These are phyloP conservation scores for Digitaria exilis DNA, from an alignment of 202 grass and related monocot genomes.

Conservation along the genomic window DNA sequence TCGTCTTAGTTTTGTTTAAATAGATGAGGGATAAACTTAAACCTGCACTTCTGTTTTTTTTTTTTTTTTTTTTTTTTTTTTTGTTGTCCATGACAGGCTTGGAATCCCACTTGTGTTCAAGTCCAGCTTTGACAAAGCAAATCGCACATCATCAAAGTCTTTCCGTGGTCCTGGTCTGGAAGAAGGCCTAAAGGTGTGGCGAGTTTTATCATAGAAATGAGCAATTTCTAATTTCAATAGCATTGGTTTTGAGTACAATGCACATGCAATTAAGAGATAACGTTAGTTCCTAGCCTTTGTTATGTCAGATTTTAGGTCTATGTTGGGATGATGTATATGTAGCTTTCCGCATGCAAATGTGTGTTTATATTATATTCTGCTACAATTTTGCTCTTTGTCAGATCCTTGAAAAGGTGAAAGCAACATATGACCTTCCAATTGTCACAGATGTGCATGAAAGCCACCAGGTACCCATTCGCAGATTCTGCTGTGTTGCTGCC, in stretches of 20 bases:
- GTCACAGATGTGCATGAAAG: conserved; percentile 97
- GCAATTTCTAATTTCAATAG: too few relatives aligned
- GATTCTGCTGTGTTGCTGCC: background rate
- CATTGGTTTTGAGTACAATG: too few relatives aligned
- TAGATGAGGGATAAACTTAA: background rate
- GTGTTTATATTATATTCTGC: background rate
- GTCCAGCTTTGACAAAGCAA: conserved; percentile 97
- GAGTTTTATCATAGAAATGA: too few relatives aligned
- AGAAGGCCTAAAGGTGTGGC: conserved; percentile 77
- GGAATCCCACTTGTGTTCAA: conserved; percentile 89
- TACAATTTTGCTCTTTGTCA: conserved; percentile 37
- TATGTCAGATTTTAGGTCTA: background rate
- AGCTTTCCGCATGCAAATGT: background rate
- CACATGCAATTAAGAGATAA: too few relatives aligned
- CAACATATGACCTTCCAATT: conserved; percentile 74
- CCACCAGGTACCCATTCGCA: conserved; percentile 61
- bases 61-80: too few relatives aligned
- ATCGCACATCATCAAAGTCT: conserved; percentile 88
- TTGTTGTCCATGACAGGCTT: conserved; percentile 44
- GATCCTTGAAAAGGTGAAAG: conserved; percentile 98
- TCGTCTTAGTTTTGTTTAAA: background rate
- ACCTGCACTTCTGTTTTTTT: background rate
- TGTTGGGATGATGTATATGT: background rate
- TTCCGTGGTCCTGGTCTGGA: conserved; percentile 92
- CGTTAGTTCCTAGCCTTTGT: background rate